Conservation (phyloP, 495 filamentous ascomycete genomes). For the Penicillium paxilli region DNA sequence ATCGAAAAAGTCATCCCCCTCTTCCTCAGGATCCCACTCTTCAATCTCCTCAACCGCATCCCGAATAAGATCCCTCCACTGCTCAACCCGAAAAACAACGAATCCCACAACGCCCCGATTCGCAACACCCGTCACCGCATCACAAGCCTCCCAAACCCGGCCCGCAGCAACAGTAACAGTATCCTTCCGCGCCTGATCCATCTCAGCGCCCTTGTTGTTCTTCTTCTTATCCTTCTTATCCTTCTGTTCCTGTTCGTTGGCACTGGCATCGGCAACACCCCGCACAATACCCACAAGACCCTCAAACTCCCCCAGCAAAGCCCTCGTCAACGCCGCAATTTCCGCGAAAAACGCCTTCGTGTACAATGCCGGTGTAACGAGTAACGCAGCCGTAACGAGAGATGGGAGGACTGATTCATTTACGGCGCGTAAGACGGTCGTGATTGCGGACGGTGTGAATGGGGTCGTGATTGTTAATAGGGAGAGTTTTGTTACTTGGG, state of each 20-base stretch:
- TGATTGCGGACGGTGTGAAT: constrained; percentile 75
- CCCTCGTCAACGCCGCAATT: constrained; percentile 29
- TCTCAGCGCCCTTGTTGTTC: constrained; percentile 1
- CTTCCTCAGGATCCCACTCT: constrained; percentile 75
- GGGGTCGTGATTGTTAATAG: constrained; percentile 81
- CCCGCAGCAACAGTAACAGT: constrained; percentile 44
- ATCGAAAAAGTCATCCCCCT: constrained; percentile 54
- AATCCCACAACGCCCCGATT: constrained; percentile 65
- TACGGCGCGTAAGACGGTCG: constrained; percentile 63
- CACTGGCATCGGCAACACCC: constrained; percentile 25
- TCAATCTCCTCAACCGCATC: constrained; percentile 84
- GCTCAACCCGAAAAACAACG: constrained; percentile 59
- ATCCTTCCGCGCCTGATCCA: constrained; percentile 39
- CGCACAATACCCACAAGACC: constrained; percentile 38
- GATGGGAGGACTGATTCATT: constrained; percentile 66
- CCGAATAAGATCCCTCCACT: constrained; percentile 68
- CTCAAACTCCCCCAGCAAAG: constrained; percentile 39
- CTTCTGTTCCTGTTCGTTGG: too few relatives aligned
- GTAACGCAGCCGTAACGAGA: constrained; percentile 65
- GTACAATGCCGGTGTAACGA: constrained; percentile 57
- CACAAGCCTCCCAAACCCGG: constrained; percentile 65
- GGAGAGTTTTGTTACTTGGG: constrained; percentile 83
- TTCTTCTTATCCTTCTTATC: constrained; percentile 17
- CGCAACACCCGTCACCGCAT: constrained; percentile 61
- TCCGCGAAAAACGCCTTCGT: constrained; percentile 61